A percentile compares a stretch with the other conserved stretches of the same genome.
phyloP scores from a whole-genome alignment of 2,329 filamentous ascomycete genomes.

The Onygena corvina region DNA sequence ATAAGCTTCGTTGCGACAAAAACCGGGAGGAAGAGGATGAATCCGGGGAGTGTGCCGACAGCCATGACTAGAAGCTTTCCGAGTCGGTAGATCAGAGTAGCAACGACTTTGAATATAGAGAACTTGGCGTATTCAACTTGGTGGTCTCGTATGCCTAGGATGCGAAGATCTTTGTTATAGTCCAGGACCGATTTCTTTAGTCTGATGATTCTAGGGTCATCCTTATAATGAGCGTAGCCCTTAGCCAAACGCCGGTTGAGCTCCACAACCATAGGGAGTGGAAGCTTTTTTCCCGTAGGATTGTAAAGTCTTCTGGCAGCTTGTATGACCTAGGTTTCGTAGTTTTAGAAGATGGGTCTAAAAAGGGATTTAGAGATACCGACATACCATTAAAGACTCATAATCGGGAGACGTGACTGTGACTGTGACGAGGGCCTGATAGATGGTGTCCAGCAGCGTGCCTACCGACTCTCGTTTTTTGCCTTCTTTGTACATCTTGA shows the following conservation, averaged over 20 bases:
- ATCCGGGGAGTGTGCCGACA: slow-evolving; percentile 71
- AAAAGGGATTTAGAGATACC: background rate
- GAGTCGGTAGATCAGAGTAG: slow-evolving; percentile 66
- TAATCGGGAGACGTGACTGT: slow-evolving; percentile 90
- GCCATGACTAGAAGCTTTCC: slow-evolving; percentile 65
- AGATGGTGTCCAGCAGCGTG: slow-evolving; percentile 71
- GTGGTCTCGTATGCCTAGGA: slow-evolving; percentile 81
- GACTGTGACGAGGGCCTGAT: slow-evolving; percentile 71
- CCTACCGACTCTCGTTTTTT: slow-evolving; percentile 79
- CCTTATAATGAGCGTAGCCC: slow-evolving; percentile 85
- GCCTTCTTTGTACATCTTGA: slow-evolving; percentile 72
- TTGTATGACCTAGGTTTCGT: slow-evolving; percentile 59
- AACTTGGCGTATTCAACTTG: slow-evolving; percentile 87
- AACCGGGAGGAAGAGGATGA: slow-evolving; percentile 76
- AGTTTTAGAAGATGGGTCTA: background rate
- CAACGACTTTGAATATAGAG: slow-evolving; percentile 61
- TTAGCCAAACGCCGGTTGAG: slow-evolving; percentile 82
- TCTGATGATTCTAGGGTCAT: slow-evolving; percentile 68
- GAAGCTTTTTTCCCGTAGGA: slow-evolving; percentile 83
- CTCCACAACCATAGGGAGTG: slow-evolving; percentile 83
- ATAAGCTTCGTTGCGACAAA: slow-evolving; percentile 76
- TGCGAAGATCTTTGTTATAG: slow-evolving; percentile 78
- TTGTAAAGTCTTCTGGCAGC: slow-evolving; percentile 88
- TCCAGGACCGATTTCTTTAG: slow-evolving; percentile 63
- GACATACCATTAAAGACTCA: slow-evolving; percentile 71